phyloP scores from a whole-genome alignment of 164 flowering plant genomes.

The Vitis labrusca region DNA sequence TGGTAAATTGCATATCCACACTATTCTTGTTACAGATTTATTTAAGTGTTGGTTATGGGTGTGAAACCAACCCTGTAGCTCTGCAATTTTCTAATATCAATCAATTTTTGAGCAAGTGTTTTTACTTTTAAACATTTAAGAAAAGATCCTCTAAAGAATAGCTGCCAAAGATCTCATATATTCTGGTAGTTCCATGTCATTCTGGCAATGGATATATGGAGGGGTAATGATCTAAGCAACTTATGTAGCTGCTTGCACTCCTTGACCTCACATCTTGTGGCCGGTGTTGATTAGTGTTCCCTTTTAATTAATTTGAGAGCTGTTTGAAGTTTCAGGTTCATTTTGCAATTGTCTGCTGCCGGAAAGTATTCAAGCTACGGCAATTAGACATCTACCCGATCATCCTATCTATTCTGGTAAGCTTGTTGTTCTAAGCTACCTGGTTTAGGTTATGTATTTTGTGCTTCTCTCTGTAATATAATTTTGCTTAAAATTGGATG shows the following conservation, averaged over 20 bases:
- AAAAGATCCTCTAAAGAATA: neutral
- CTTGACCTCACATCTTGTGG: neutral
- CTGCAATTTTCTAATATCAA: neutral
- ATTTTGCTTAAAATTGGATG: no score
- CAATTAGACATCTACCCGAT: slow-evolving; percentile 76
- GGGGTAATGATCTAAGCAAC: neutral
- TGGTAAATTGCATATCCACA: no score
- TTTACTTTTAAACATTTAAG: neutral
- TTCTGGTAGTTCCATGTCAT: neutral
- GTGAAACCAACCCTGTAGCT: no score
- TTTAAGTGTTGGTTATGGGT: no score
- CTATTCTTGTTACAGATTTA: no score
- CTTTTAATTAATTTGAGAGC: slow-evolving; percentile 3
- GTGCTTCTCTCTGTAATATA: neutral
- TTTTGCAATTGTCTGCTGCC: slow-evolving; percentile 90
- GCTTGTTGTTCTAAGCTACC: slow-evolving; percentile 8
- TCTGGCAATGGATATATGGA: neutral
- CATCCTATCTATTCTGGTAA: slow-evolving; percentile 59
- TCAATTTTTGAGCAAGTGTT: neutral
- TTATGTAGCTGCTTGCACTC: neutral
- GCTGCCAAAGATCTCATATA: neutral
- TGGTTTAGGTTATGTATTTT: neutral
- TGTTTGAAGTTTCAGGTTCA: slow-evolving; percentile 69
- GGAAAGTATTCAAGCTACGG: slow-evolving; percentile 66
- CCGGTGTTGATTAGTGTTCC: neutral